Evolutionary conservation across 129 eudicot genomes (phyloP), one percentile per base, ranked within the genome.

Genomic region (Calendula officinalis): DNA sequence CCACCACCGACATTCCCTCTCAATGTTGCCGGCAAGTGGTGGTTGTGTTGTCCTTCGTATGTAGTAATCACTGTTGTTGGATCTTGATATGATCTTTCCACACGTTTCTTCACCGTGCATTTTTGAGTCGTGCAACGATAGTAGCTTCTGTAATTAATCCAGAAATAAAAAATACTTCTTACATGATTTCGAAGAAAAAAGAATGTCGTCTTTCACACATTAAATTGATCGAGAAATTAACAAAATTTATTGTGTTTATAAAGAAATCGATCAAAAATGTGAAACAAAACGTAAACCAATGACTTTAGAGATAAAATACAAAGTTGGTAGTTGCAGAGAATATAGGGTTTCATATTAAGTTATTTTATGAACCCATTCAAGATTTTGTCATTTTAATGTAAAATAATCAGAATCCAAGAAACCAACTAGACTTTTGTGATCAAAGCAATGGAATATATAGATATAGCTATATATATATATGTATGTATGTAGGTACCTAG

Each of bases 31-130:
- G 96, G 99, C 5, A 83, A 58, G 65, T 78, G 92, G 67, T 92
- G 99, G 91, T 88, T 92, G 82, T 92, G 99, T 59, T 86, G 84
- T 3, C 96, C 99, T 74, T 92, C 96, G 4, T 92, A 92, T 1
- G 99, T 92, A 1, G 99, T 88, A 61, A 92, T 82, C 50, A 92
- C 99, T 0, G 75, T 65, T 1, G 92, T 57, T 10, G 99, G 99
- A 76, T 92, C 95, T 64, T 92, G 78, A 82, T 72, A 83, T 34
- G 95, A 88, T 70, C 99, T 75, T 71, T 92, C 99, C 17, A 88
- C 96, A 4, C 87, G 82, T 64, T 92, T 92, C 84, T 92, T 92
- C 79, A 92, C 99, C 3, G 73, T 43, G 77, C 99, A 92, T 73
- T 85, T 92, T 49, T 88, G 96, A 6, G 95, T 83, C 3, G 99